Base-by-base conservation (phyloP, 805 yeast genomes). In the Candida golubevii region DNA sequence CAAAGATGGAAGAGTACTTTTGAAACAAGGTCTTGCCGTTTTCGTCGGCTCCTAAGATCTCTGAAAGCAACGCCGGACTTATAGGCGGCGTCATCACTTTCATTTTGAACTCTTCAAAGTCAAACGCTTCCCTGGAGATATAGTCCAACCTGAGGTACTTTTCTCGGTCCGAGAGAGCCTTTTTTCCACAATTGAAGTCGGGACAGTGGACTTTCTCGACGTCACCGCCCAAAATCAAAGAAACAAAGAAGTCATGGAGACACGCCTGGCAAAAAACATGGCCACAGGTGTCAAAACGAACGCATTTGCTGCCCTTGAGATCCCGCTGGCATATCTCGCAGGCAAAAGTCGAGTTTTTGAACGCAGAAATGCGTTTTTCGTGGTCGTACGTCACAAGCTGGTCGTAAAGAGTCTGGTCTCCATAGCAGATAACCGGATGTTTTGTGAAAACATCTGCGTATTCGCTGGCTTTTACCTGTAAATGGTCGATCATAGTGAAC, bases 281-380 rank as follows among this genome's bases (percentile, higher is more conserved):
- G 1, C 56, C 48, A 1, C 67, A 61, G 2, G 23, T 35, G 1
- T 67, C 59, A 42, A 74, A 63, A 38, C 47, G 37, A 11, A 60
- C 51, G 51, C 78, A 73, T 4, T 55, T 45, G 0, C 33, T 42
- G 1, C 86, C 86, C 45, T 74, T 75, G 39, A 61, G 62, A 29
- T 66, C 70, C 18, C 65, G 71, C 48, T 78, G 76, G 55, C 87
- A 82, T 0, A 82, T 79, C n/a, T 74, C 76, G 57, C 86, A 82
- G 3, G 62, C 52, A 48, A 72, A 77, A 7, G 80, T 71, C 9
- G 55, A 51, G 10, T 46, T 42, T 6, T 65, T 48, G 48, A 74
- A 75, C 10, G 61, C 59, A 1, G 53, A 41, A 11, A 52, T 43
- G 13, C 39, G 26, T 4, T 55, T 56, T 4, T 45, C n/a, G 11